These are phyloP conservation scores for Ogataea paradorogensis DNA, from an alignment of 805 yeast genomes.

Conservation along the genomic window DNA sequence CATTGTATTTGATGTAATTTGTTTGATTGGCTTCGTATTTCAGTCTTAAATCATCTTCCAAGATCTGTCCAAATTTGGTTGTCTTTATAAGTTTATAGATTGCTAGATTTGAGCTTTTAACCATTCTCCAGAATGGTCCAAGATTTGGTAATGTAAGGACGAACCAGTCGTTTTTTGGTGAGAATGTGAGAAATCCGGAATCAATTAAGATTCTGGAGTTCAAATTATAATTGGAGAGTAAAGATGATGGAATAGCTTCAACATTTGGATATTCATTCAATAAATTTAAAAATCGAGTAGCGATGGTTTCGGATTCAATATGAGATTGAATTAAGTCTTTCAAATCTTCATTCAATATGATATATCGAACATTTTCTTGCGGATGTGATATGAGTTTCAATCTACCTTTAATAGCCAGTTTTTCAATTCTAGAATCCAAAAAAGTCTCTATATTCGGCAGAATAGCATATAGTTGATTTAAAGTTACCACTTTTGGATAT, in stretches of 20 bases:
- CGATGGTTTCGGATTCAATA: not conserved
- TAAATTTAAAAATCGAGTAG: conserved; percentile 17
- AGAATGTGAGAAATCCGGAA: conserved; percentile 43
- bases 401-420: conserved; percentile 35
- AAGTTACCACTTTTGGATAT: conserved; percentile 40
- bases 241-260: conserved; percentile 26
- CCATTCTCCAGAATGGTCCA: conserved; percentile 45
- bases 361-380: conserved; percentile 18
- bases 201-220: conserved; percentile 35
- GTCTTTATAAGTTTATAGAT: conserved; percentile 38
- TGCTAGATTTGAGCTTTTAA: conserved; percentile 44
- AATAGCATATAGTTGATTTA: conserved; percentile 49
- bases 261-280: conserved; percentile 22
- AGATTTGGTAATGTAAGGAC: conserved; percentile 47
- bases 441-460: conserved; percentile 45
- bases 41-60: conserved; percentile 40
- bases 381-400: conserved; percentile 29
- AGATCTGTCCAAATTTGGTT: conserved; percentile 40
- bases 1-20: conserved; percentile 48
- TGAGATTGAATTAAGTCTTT: conserved; percentile 10
- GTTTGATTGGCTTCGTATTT: conserved; percentile 47
- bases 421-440: conserved; percentile 46
- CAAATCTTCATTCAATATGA: conserved; percentile 29
- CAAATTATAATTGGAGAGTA: conserved; percentile 19
- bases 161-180: conserved; percentile 33